These are phyloP conservation scores for Xylariaceae sp. DNA, from an alignment of 2,329 filamentous ascomycete species.

Conservation along the genomic window DNA sequence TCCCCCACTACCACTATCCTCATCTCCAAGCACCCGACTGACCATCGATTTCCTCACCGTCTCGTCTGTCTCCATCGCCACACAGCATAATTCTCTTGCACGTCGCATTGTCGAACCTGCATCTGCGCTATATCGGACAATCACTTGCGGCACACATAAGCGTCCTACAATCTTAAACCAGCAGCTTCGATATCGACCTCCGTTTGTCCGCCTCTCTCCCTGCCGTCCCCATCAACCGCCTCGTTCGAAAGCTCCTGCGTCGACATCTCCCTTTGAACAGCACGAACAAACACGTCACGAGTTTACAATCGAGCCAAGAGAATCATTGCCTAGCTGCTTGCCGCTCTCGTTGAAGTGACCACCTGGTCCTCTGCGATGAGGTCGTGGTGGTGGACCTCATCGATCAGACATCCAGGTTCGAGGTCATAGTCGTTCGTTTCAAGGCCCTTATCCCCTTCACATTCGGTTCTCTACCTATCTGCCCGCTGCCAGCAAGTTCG, in stretches of 20 bases:
- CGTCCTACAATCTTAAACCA: no score
- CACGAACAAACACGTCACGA: no score
- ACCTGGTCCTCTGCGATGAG: conserved; percentile 36
- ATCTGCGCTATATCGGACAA: no score
- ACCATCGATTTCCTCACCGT: no score
- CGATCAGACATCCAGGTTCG: conserved; percentile 28
- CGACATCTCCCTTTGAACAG: not conserved
- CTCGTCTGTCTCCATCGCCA: no score
- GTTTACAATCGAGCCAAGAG: not conserved
- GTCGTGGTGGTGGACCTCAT: conserved; percentile 34
- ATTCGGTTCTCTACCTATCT: conserved; percentile 5
- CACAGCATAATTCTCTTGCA: no score
- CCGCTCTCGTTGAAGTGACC: conserved; percentile 26
- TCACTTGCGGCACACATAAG: no score
- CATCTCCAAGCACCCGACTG: no score
- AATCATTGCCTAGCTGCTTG: conserved; percentile 2
- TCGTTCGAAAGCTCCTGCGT: conserved; percentile 11
- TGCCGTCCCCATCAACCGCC: not conserved
- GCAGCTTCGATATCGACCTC: conserved; percentile 5
- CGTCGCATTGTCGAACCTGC: no score
- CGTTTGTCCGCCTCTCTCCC: not conserved
- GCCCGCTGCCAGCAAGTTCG: conserved; percentile 10
- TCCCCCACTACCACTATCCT: no score
- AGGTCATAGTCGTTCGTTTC: conserved; percentile 22
- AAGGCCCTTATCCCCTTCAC: conserved; percentile 4